These are phyloP conservation scores for Chromosphaera perkinsii DNA, from an alignment of 208 protist species.

Conservation along the genomic window DNA sequence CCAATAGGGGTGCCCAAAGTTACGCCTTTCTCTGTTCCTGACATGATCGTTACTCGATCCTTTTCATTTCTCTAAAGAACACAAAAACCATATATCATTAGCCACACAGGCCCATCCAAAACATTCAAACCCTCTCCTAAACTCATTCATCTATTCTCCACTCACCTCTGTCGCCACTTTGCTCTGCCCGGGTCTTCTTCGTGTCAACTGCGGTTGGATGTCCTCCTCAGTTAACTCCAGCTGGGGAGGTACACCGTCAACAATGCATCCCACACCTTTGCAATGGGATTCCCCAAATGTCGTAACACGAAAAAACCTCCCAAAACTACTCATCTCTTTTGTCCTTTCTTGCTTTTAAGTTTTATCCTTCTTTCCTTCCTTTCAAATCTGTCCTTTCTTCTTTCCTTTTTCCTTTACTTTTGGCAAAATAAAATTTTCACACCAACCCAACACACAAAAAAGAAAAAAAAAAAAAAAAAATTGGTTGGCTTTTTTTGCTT, in stretches of 20 bases:
- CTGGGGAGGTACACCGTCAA: slow-evolving; percentile 38
- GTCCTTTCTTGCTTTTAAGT: too few relatives aligned
- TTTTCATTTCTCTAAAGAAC: slow-evolving; percentile 57
- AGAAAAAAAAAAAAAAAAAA: too few relatives aligned
- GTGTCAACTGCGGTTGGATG: slow-evolving; percentile 58
- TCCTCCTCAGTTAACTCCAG: slow-evolving; percentile 57
- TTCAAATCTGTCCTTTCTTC: too few relatives aligned
- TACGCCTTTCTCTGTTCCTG: slow-evolving; percentile 61
- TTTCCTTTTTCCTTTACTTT: too few relatives aligned
- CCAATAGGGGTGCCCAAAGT: slow-evolving; percentile 72
- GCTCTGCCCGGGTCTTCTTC: slow-evolving; percentile 65
- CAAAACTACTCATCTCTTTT: slow-evolving; percentile 72
- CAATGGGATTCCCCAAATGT: slow-evolving; percentile 78
- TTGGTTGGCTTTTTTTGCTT: too few relatives aligned
- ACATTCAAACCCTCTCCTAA: too few relatives aligned
- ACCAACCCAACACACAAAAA: too few relatives aligned
- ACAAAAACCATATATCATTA: too few relatives aligned
- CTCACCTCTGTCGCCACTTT: slow-evolving; percentile 52
- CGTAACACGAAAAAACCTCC: slow-evolving; percentile 62
- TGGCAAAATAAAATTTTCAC: too few relatives aligned
- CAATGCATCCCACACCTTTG: slow-evolving; percentile 46
- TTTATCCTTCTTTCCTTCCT: too few relatives aligned
- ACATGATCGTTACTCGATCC: slow-evolving; percentile 61
- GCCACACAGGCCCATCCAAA: too few relatives aligned
- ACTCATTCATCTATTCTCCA: neutral